Percentiles rank a stretch among this genome's conserved stretches.
Conservation (phyloP, 306 rosid genomes). For the Medicago ruthenica region DNA sequence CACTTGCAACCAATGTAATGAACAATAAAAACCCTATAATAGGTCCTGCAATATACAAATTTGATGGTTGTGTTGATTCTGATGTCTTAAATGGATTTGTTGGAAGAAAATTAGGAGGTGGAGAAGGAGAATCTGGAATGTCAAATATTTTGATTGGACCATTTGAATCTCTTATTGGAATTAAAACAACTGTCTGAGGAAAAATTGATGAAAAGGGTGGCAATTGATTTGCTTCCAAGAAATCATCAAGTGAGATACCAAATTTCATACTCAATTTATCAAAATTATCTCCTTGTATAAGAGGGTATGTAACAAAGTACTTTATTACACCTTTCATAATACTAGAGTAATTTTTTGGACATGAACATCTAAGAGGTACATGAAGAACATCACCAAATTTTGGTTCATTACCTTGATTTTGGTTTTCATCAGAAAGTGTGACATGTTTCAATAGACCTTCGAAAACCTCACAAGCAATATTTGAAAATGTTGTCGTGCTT, state of each 20-base stretch:
- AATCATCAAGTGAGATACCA: slow-evolving; percentile 48
- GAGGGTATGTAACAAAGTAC: slow-evolving; percentile 69
- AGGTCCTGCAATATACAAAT: slow-evolving; percentile 53
- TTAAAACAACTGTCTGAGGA: slow-evolving; percentile 52
- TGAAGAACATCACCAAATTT: slow-evolving; percentile 48
- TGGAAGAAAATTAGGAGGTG: slow-evolving; percentile 57
- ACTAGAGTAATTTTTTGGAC: slow-evolving; percentile 49
- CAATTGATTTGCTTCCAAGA: slow-evolving; percentile 49
- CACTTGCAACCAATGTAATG: slow-evolving; percentile 50
- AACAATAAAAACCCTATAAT: slow-evolving; percentile 51
- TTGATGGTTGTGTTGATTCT: slow-evolving; percentile 33
- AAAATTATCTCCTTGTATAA: slow-evolving; percentile 45
- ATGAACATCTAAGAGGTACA: slow-evolving; percentile 66
- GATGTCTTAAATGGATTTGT: slow-evolving; percentile 43
- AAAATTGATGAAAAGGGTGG: slow-evolving; percentile 37
- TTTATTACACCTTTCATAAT: slow-evolving; percentile 43
- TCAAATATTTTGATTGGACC: slow-evolving; percentile 39
- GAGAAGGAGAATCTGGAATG: slow-evolving; percentile 59
- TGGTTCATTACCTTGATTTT: slow-evolving; percentile 29
- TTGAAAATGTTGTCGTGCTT: slow-evolving; percentile 41
- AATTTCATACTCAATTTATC: slow-evolving; percentile 46
- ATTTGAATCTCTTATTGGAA: slow-evolving; percentile 47
- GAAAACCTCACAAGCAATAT: slow-evolving; percentile 62
- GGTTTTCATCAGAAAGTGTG: slow-evolving; percentile 50
- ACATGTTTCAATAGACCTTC: slow-evolving; percentile 62